Evolutionary conservation across 1,284 basidiomycete genomes (phyloP).

Genomic region (Calocybe gambosa): DNA sequence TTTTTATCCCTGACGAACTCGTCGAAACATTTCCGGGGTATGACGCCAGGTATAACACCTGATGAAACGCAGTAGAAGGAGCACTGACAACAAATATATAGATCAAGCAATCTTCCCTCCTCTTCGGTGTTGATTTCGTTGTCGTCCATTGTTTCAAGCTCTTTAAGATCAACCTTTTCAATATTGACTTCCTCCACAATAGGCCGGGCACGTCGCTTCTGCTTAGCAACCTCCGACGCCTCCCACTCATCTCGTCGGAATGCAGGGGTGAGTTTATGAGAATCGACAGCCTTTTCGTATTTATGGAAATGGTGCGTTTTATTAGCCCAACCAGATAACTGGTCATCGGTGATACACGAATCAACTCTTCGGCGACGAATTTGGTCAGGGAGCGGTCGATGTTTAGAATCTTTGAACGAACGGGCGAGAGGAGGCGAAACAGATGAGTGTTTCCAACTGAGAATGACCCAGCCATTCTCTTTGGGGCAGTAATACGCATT

Average conservation of each 20-base stretch:
- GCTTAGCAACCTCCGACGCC: slow-evolving; percentile 38
- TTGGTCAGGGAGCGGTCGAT: slow-evolving; percentile 49
- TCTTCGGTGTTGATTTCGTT: slow-evolving; percentile 30
- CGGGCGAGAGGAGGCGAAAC: slow-evolving; percentile 53
- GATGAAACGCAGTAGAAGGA: slow-evolving; percentile 65
- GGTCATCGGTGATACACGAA: slow-evolving; percentile 48
- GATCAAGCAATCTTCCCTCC: slow-evolving; percentile 61
- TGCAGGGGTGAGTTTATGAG: slow-evolving; percentile 56
- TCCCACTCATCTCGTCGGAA: slow-evolving; percentile 57
- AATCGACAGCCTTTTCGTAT: slow-evolving; percentile 62
- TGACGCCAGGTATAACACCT: slow-evolving; percentile 62
- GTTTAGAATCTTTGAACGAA: slow-evolving; percentile 39
- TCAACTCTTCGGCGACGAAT: slow-evolving; percentile 39
- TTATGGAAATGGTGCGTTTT: slow-evolving; percentile 75
- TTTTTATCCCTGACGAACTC: slow-evolving; percentile 39
- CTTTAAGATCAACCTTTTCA: slow-evolving; percentile 26
- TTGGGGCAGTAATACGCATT: slow-evolving; percentile 74
- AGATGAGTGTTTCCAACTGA: slow-evolving; percentile 59
- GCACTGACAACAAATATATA: slow-evolving; percentile 80
- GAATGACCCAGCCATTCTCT: slow-evolving; percentile 74
- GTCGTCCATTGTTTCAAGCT: slow-evolving; percentile 25
- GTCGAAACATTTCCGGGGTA: slow-evolving; percentile 47
- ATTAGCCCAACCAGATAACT: slow-evolving; percentile 44
- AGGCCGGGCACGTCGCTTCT: slow-evolving; percentile 39
- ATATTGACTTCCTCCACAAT: slow-evolving; percentile 31